Evolutionary conservation across 139 green algal species (phyloP).

Genomic region (Tetradesmus obliquus): DNA sequence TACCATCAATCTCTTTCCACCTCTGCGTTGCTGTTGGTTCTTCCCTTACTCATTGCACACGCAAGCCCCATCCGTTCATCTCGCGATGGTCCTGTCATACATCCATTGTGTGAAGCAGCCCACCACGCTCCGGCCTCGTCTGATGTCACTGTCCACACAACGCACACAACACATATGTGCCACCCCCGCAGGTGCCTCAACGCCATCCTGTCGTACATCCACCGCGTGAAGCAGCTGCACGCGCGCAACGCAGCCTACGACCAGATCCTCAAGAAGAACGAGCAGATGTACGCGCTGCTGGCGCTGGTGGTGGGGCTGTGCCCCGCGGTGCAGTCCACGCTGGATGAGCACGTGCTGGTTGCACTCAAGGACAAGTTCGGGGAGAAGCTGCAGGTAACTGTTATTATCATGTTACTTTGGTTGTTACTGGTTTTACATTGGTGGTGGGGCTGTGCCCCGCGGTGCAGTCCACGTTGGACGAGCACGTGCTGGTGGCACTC

Average conservation of each 20-base stretch:
- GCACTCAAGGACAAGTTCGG: constrained; percentile 66
- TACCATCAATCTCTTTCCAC: neutral
- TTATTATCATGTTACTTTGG: neutral
- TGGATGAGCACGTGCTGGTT: constrained; percentile 85
- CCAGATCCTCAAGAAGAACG: constrained; percentile 97
- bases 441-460: constrained; percentile 83
- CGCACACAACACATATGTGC: too few relatives aligned
- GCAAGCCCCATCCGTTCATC: neutral
- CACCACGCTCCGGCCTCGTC: too few relatives aligned
- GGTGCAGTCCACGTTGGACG: constrained; percentile 73
- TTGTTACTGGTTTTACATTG: constrained; percentile 72
- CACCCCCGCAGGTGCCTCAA: constrained; percentile 80
- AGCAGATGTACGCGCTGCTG: constrained; percentile 94
- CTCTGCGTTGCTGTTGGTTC: neutral
- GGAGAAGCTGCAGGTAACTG: constrained; percentile 53
- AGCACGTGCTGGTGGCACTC: constrained; percentile 76
- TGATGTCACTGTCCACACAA: too few relatives aligned
- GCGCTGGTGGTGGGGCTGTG: constrained; percentile 87
- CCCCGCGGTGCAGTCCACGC: constrained; percentile 63
- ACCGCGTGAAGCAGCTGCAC: constrained; percentile 83
- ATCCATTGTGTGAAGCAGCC: too few relatives aligned
- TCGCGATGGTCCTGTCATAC: neutral
- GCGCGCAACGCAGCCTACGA: constrained; percentile 57
- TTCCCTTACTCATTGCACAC: neutral
- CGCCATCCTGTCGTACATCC: constrained; percentile 88